Percentiles rank a stretch among this genome's conserved stretches.
phyloP scores from a whole-genome alignment of 2,329 filamentous ascomycete species.

The Gremmenia infestans region DNA sequence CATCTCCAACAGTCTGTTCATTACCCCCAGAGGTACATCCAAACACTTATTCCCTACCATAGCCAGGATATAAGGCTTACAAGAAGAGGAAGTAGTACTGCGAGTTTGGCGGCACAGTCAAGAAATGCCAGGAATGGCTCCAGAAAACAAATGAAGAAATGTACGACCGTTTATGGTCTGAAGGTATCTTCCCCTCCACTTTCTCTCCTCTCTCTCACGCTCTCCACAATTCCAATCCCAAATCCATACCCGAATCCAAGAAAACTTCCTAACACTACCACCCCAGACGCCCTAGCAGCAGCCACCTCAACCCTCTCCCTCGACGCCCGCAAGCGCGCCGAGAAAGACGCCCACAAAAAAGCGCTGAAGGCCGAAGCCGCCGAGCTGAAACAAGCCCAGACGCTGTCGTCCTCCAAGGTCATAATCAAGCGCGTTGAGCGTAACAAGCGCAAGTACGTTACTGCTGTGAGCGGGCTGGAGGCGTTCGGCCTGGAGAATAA shows the following conservation, averaged over 20 bases:
- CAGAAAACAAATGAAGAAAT: slow-evolving; percentile 66
- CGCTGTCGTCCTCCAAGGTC: slow-evolving; percentile 75
- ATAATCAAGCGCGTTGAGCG: slow-evolving; percentile 95
- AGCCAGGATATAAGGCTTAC: slow-evolving; percentile 11
- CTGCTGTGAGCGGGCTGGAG: slow-evolving; percentile 84
- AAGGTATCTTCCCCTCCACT: slow-evolving; percentile 50
- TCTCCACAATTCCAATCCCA: background rate
- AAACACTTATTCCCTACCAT: background rate
- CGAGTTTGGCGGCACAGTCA: slow-evolving; percentile 93
- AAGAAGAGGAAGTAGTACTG: slow-evolving; percentile 67
- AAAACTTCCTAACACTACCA: background rate
- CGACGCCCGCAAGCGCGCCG: slow-evolving; percentile 88
- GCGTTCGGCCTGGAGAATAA: slow-evolving; percentile 89
- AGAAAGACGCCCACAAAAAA: slow-evolving; percentile 96
- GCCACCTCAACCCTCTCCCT: slow-evolving; percentile 82
- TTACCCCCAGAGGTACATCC: slow-evolving; percentile 55
- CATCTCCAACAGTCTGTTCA: slow-evolving; percentile 48
- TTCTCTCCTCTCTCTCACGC: background rate
- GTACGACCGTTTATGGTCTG: slow-evolving; percentile 78
- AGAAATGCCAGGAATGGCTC: slow-evolving; percentile 97
- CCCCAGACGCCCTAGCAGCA: slow-evolving; percentile 71
- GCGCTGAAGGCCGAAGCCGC: slow-evolving; percentile 86
- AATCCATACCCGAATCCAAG: background rate
- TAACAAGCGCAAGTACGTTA: slow-evolving; percentile 97
- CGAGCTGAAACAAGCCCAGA: slow-evolving; percentile 73